These are phyloP conservation scores for Saturnispora quitensis DNA, from an alignment of 805 yeast species.

Conservation along the genomic window DNA sequence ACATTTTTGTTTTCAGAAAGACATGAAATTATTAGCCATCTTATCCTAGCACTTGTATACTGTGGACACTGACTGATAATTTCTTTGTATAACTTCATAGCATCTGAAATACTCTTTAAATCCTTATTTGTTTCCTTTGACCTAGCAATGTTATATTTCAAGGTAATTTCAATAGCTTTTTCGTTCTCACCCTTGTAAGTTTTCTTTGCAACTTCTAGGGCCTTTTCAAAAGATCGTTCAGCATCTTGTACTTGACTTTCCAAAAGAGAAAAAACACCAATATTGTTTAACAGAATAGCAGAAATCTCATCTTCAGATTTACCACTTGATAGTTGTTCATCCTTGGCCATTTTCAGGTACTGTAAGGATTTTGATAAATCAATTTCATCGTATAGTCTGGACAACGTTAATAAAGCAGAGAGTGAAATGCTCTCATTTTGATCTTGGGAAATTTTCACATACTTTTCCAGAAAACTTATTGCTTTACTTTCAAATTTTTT, in stretches of 20 bases:
- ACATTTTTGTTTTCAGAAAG: constrained; percentile 41
- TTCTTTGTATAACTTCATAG: constrained; percentile 38
- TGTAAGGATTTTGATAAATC: constrained; percentile 61
- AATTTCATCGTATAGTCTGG: constrained; percentile 59
- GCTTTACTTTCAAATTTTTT: constrained; percentile 38
- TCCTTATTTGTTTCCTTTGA: constrained; percentile 31
- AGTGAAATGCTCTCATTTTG: constrained; percentile 48
- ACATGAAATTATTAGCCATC: constrained; percentile 56
- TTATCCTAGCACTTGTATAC: constrained; percentile 66
- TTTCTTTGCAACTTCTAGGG: constrained; percentile 31
- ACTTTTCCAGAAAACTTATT: constrained; percentile 56
- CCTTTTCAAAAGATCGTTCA: constrained; percentile 36
- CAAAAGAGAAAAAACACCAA: constrained; percentile 74
- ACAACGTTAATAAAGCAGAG: constrained; percentile 59
- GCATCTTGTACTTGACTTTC: constrained; percentile 39
- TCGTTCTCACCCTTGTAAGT: constrained; percentile 15
- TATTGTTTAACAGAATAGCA: constrained; percentile 62
- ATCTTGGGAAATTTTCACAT: constrained; percentile 52
- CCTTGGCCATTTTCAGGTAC: constrained; percentile 39
- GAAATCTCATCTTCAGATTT: constrained; percentile 38
- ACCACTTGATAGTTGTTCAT: constrained; percentile 34
- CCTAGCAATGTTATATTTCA: constrained; percentile 71
- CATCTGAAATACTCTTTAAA: constrained; percentile 21
- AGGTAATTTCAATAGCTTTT: constrained; percentile 30
- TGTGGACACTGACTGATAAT: constrained; percentile 56